A percentile compares a stretch with the other conserved stretches of the same genome.
Conservation (phyloP, 805 yeast genomes). For the Candida ovalis region DNA sequence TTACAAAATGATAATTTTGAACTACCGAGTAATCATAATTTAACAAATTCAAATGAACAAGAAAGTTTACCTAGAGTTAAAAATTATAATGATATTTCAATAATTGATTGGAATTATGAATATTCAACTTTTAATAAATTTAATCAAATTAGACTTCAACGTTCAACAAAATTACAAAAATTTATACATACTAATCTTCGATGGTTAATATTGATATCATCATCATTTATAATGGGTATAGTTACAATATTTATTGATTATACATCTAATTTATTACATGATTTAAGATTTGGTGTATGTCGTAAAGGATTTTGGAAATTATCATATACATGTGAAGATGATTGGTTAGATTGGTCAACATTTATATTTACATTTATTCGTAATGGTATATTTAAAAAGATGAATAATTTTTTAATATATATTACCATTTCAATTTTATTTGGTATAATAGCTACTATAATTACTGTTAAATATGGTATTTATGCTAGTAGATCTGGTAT, state of each 20-base stretch:
- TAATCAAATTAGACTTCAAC: slow-evolving; percentile 6
- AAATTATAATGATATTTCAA: slow-evolving; percentile 37
- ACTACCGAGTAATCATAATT: neutral
- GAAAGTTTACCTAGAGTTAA: slow-evolving; percentile 3
- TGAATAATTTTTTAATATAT: slow-evolving; percentile 35
- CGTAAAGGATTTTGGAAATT: slow-evolving; percentile 25
- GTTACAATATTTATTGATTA: slow-evolving; percentile 48
- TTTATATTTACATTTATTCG: slow-evolving; percentile 31
- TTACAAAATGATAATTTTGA: neutral
- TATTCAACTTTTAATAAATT: slow-evolving; percentile 21
- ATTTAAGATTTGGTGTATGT: slow-evolving; percentile 52
- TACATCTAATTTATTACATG: slow-evolving; percentile 46
- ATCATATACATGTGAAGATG: slow-evolving; percentile 30
- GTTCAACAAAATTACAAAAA: slow-evolving; percentile 3
- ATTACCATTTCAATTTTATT: slow-evolving; percentile 35
- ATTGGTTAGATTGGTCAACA: slow-evolving; percentile 31
- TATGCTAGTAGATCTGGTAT: slow-evolving; percentile 59
- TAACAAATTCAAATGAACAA: neutral
- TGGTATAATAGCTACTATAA: slow-evolving; percentile 36
- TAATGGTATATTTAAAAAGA: slow-evolving; percentile 14
- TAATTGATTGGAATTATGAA: slow-evolving; percentile 53
- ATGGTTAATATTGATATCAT: slow-evolving; percentile 46
- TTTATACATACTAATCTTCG: slow-evolving; percentile 28
- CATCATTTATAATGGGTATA: slow-evolving; percentile 46
- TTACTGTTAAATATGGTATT: slow-evolving; percentile 29